Evolutionary conservation across 2,329 filamentous ascomycete genomes (phyloP).

Genomic region (Pseudophaeomoniella oleicola): DNA sequence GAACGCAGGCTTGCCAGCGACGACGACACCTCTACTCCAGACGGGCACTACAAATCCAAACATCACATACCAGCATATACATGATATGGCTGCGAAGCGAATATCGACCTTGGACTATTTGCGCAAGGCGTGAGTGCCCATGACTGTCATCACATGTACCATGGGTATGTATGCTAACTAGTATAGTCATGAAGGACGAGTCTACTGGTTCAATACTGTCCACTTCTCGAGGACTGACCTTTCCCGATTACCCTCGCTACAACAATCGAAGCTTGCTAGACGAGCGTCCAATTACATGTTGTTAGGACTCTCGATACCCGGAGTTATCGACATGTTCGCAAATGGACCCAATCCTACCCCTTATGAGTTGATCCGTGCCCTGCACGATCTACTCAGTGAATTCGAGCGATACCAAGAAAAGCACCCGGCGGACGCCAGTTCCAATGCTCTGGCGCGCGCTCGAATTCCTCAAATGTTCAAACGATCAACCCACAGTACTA

Average conservation of each 20-base stretch:
- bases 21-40: neutral
- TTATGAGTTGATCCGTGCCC: conserved; percentile 70
- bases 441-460: conserved; percentile 53
- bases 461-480: conserved; percentile 76
- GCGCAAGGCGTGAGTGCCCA: conserved; percentile 61
- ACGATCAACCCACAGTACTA: conserved; percentile 45
- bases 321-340: conserved; percentile 66
- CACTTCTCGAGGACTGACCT: conserved; percentile 78
- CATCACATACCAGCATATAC: conserved; percentile 49
- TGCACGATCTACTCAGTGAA: conserved; percentile 74
- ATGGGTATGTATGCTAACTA: too few species aligned
- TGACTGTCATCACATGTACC: conserved; percentile 11
- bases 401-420: conserved; percentile 89
- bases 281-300: conserved; percentile 89
- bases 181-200: conserved; percentile 73
- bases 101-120: conserved; percentile 91
- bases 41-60: conserved; percentile 3
- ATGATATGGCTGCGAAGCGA: conserved; percentile 77
- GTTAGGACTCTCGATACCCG: conserved; percentile 79
- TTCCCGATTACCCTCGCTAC: conserved; percentile 69
- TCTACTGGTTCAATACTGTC: conserved; percentile 97
- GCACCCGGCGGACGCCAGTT: conserved; percentile 61
- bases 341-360: conserved; percentile 33
- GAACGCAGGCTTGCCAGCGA: neutral
- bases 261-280: conserved; percentile 67